Evolutionary conservation across 2,329 filamentous ascomycete genomes (phyloP).

Genomic region (Penicillium capsulatum): DNA sequence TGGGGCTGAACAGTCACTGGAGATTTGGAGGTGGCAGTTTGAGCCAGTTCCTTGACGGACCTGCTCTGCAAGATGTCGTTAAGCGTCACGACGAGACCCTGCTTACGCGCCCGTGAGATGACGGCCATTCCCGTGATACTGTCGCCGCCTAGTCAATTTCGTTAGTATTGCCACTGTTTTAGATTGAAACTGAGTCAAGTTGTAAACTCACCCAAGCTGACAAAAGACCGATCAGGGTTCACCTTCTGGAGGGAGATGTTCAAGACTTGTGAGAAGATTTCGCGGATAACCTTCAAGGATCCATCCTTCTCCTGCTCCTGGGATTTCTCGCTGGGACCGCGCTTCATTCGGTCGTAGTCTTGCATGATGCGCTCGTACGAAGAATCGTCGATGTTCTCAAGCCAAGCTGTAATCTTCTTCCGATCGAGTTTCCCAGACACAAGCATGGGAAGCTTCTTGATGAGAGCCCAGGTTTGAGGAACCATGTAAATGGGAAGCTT

Average conservation of each 20-base stretch:
- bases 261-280: constrained; percentile 36
- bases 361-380: constrained; percentile 41
- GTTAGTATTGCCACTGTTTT: constrained; percentile 8
- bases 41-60: constrained; percentile 31
- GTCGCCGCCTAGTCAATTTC: constrained; percentile 30
- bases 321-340: constrained; percentile 20
- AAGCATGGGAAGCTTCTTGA: constrained; percentile 41
- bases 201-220: constrained; percentile 32
- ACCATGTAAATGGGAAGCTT: constrained; percentile 47
- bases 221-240: constrained; percentile 33
- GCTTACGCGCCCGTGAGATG: constrained; percentile 36
- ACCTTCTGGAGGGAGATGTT: constrained; percentile 34
- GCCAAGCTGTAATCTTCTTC: constrained; percentile 41
- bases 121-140: constrained; percentile 41
- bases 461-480: constrained; percentile 40
- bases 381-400: constrained; percentile 40
- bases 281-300: constrained; percentile 23
- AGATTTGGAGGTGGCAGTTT: constrained; percentile 19
- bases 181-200: background rate
- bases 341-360: constrained; percentile 30
- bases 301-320: constrained; percentile 15
- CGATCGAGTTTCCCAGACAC: constrained; percentile 39
- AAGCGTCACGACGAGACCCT: constrained; percentile 32
- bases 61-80: constrained; percentile 34
- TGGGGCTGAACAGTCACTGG: constrained; percentile 14